Conservation (phyloP, 2,329 filamentous ascomycete genomes). For the Coniochaeta pulveracea region DNA sequence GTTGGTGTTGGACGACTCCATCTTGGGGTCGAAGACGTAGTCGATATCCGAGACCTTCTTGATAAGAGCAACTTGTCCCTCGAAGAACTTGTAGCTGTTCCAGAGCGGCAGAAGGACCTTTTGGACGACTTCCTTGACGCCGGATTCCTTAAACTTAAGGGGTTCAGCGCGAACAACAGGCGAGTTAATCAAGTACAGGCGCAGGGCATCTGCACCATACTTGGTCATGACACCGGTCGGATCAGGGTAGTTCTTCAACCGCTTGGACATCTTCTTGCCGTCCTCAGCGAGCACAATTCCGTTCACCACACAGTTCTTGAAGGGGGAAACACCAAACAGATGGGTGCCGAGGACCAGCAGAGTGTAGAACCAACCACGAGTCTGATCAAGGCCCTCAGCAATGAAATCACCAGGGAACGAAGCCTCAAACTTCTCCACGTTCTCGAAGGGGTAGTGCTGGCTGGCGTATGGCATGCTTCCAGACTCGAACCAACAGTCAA, state of each 20-base stretch:
- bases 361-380: slow-evolving; percentile 95
- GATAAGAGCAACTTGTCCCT: slow-evolving; percentile 71
- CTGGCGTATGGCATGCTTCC: slow-evolving; percentile 92
- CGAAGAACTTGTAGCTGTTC: slow-evolving; percentile 97
- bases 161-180: slow-evolving; percentile 89
- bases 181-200: slow-evolving; percentile 94
- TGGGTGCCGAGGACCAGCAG: slow-evolving; percentile 80
- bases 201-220: slow-evolving; percentile 85
- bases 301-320: slow-evolving; percentile 95
- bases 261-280: slow-evolving; percentile 98
- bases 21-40: slow-evolving; percentile 66
- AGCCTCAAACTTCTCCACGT: slow-evolving; percentile 66
- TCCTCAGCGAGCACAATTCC: slow-evolving; percentile 89
- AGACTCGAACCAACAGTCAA: slow-evolving; percentile 93
- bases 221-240: slow-evolving; percentile 71
- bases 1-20: slow-evolving; percentile 69
- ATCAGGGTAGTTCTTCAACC: slow-evolving; percentile 92
- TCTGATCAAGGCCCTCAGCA: slow-evolving; percentile 80
- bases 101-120: slow-evolving; percentile 85
- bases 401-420: slow-evolving; percentile 91
- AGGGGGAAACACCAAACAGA: slow-evolving; percentile 73
- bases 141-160: slow-evolving; percentile 79
- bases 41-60: slow-evolving; percentile 76
- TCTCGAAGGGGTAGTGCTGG: slow-evolving; percentile 86
- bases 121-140: slow-evolving; percentile 89